phyloP scores from a whole-genome alignment of 1,284 basidiomycete genomes.

The Ceratobasidium sp. region DNA sequence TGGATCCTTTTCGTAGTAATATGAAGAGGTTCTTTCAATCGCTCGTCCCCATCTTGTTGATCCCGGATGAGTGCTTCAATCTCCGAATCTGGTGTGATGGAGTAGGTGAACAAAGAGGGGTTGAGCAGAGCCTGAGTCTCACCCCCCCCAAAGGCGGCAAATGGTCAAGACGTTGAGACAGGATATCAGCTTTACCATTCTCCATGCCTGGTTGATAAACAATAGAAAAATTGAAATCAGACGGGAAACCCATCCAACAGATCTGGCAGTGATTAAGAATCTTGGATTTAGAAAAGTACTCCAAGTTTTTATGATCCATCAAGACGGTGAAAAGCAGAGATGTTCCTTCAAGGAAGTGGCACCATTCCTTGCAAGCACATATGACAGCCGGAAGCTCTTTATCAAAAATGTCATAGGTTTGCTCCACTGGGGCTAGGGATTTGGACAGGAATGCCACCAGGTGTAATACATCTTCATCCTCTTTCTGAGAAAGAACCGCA shows the following conservation, averaged over 20 bases:
- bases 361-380: conserved; percentile 51
- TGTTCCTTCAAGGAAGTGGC: conserved; percentile 53
- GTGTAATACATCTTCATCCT: conserved; percentile 46
- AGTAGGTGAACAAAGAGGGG: conserved; percentile 8
- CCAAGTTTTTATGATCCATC: conserved; percentile 53
- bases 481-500: conserved; percentile 46
- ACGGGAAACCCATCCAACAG: conserved; percentile 24
- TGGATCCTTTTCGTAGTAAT: not conserved
- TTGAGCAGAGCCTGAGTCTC: conserved; percentile 3
- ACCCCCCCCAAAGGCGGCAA: conserved; percentile 20
- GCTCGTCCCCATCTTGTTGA: not conserved
- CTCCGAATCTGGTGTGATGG: conserved; percentile 3
- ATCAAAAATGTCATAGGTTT: conserved; percentile 57
- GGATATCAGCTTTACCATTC: conserved; percentile 9
- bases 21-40: not conserved
- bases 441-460: conserved; percentile 54
- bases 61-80: conserved; percentile 8
- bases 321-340: conserved; percentile 47
- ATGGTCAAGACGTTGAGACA: too few relatives aligned
- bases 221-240: conserved; percentile 30
- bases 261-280: conserved; percentile 46
- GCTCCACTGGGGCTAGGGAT: conserved; percentile 52
- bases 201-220: conserved; percentile 19
- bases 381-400: conserved; percentile 56
- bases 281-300: conserved; percentile 51